These are phyloP conservation scores for Orbilia javanica DNA, from an alignment of 2,329 filamentous ascomycete species.

Conservation along the genomic window DNA sequence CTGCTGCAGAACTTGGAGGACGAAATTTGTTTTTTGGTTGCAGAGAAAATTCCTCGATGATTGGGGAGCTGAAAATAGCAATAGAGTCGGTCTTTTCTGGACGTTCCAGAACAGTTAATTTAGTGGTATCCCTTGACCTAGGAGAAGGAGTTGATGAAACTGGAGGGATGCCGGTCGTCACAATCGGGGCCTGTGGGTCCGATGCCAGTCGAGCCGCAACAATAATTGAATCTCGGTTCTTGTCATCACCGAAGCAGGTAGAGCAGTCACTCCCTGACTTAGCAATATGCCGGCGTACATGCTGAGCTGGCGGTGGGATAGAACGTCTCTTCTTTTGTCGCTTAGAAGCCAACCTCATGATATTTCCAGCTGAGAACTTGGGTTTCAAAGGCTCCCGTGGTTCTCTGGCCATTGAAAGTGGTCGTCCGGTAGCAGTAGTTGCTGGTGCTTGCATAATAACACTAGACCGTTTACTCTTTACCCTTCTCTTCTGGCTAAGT, in stretches of 20 bases:
- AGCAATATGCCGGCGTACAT: constrained; percentile 50
- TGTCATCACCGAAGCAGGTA: constrained; percentile 54
- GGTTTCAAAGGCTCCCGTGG: constrained; percentile 39
- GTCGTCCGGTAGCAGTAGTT: constrained; percentile 6
- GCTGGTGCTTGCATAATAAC: constrained; percentile 45
- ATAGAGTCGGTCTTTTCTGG: constrained; percentile 38
- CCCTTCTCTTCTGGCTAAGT: constrained; percentile 44
- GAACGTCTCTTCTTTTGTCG: constrained; percentile 51
- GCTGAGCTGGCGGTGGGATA: constrained; percentile 30
- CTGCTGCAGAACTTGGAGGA: constrained; percentile 52
- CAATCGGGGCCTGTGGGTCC: constrained; percentile 9
- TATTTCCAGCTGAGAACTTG: constrained; percentile 49
- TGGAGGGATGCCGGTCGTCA: constrained; percentile 4
- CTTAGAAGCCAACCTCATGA: constrained; percentile 44
- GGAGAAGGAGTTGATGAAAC: constrained; percentile 23
- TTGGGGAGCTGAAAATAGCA: constrained; percentile 47
- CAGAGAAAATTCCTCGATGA: constrained; percentile 52
- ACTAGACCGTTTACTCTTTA: constrained; percentile 44
- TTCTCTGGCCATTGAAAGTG: constrained; percentile 22
- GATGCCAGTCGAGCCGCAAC: constrained; percentile 28
- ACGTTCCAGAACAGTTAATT: constrained; percentile 10
- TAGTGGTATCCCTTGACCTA: neutral
- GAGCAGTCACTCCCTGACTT: constrained; percentile 53
- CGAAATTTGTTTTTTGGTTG: constrained; percentile 49
- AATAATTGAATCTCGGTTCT: constrained; percentile 47